These are phyloP conservation scores for Heliamphora pulchella DNA, from an alignment of 179 eudicot genomes.

Conservation along the genomic window DNA sequence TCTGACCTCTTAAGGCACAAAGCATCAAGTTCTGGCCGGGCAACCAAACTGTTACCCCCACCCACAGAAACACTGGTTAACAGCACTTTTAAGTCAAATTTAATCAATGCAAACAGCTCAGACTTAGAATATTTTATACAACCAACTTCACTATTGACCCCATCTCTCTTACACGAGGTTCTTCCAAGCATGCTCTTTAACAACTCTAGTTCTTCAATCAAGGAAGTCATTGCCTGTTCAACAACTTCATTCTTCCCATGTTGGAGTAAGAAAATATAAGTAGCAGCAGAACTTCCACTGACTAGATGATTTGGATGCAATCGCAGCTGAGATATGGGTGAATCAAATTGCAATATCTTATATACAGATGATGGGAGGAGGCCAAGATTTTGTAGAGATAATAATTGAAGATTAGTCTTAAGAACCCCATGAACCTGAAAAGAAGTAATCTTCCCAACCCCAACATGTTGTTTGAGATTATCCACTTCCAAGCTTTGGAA, in stretches of 20 bases:
- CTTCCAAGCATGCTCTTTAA: constrained; percentile 44
- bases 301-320: constrained; percentile 91
- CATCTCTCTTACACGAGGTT: constrained; percentile 20
- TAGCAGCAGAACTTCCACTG: constrained; percentile 81
- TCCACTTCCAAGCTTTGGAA: constrained; percentile 61
- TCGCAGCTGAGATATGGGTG: constrained; percentile 78
- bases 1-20: constrained; percentile 54
- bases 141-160: constrained; percentile 13
- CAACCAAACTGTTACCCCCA: constrained; percentile 36
- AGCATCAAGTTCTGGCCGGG: constrained; percentile 46
- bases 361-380: constrained; percentile 68
- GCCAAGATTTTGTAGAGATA: constrained; percentile 87
- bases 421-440: constrained; percentile 92
- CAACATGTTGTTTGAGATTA: constrained; percentile 21
- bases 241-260: constrained; percentile 76
- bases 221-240: constrained; percentile 47
- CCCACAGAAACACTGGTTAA: constrained; percentile 57
- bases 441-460: constrained; percentile 44
- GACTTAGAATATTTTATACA: constrained; percentile 37
- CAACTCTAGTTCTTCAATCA: constrained; percentile 60
- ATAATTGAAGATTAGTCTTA: constrained; percentile 83
- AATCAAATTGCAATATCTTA: constrained; percentile 63
- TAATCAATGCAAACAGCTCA: constrained; percentile 67
- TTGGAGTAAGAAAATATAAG: constrained; percentile 90
- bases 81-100: constrained; percentile 76